Conservation (phyloP, 495 filamentous ascomycete genomes). For the Trichoderma parareesei region DNA sequence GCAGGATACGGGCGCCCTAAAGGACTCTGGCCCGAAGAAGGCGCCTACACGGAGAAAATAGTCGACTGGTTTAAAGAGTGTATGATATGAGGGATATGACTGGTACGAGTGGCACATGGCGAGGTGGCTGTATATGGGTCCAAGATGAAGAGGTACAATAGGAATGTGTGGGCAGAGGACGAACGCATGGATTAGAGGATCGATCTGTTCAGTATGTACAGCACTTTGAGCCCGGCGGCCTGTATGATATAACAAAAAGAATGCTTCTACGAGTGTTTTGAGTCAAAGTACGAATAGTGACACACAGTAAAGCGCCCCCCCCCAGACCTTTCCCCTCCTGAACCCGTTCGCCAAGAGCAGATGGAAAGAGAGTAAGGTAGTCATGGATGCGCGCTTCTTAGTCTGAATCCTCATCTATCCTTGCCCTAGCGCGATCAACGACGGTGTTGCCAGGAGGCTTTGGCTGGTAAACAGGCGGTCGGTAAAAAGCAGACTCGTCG, state of each 20-base stretch:
- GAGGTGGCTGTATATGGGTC: background rate
- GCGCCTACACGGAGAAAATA: constrained; percentile 20
- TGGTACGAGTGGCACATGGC: background rate
- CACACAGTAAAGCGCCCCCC: background rate
- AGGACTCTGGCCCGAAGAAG: constrained; percentile 16
- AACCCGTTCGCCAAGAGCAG: background rate
- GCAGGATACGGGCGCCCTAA: constrained; percentile 16
- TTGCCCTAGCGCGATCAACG: constrained; percentile 41
- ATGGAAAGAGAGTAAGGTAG: too few species aligned
- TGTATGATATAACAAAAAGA: constrained; percentile 7
- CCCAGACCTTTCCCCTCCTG: background rate
- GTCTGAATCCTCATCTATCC: constrained; percentile 44
- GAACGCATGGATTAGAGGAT: background rate
- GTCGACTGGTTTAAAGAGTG: background rate
- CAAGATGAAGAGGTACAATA: background rate
- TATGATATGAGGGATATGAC: background rate
- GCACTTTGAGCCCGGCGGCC: constrained; percentile 8
- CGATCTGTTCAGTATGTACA: constrained; percentile 9
- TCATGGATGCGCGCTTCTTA: constrained; percentile 17
- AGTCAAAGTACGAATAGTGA: background rate
- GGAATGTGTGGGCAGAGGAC: background rate
- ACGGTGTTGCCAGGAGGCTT: constrained; percentile 40
- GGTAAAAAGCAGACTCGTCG: constrained; percentile 71
- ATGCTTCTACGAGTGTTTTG: constrained; percentile 3
- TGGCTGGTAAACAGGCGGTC: constrained; percentile 43